phyloP scores from a whole-genome alignment of 495 filamentous ascomycete species.

The Venustampulla echinocandica region DNA sequence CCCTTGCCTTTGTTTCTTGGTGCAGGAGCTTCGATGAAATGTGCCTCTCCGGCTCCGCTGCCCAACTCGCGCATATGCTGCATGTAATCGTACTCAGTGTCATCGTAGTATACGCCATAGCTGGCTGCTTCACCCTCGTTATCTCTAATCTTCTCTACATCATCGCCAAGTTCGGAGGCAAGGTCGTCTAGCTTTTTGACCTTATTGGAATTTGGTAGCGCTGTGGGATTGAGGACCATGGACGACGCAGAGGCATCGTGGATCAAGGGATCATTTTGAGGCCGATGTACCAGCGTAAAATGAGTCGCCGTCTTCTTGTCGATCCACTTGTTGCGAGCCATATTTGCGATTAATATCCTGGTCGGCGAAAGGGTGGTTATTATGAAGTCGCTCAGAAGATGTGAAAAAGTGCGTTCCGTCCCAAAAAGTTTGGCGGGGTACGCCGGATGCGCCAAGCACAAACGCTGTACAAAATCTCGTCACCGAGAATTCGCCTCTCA shows the following conservation, averaged over 20 bases:
- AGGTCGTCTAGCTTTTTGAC: conserved; percentile 62
- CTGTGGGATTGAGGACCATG: conserved; percentile 63
- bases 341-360: conserved; percentile 43
- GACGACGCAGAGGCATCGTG: conserved; percentile 74
- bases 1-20: conserved; percentile 50
- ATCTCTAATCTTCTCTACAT: conserved; percentile 52
- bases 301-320: conserved; percentile 91
- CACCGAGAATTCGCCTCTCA: too few relatives aligned
- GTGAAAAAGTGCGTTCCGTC: too few relatives aligned
- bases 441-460: too few relatives aligned
- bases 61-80: conserved; percentile 91
- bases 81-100: conserved; percentile 97
- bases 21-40: conserved; percentile 67
- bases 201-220: conserved; percentile 43
- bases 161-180: conserved; percentile 62
- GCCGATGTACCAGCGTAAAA: conserved; percentile 89
- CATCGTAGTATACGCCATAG: conserved; percentile 79
- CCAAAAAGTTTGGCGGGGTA: too few relatives aligned
- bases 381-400: too few relatives aligned
- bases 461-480: too few relatives aligned
- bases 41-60: conserved; percentile 47
- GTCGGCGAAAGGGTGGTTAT: conserved; percentile 4
- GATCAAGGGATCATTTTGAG: conserved; percentile 93
- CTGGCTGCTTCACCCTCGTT: conserved; percentile 97
- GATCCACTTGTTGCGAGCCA: conserved; percentile 82